Evolutionary conservation across 495 filamentous ascomycete species (phyloP).

Genomic region (Neurospora intermedia): DNA sequence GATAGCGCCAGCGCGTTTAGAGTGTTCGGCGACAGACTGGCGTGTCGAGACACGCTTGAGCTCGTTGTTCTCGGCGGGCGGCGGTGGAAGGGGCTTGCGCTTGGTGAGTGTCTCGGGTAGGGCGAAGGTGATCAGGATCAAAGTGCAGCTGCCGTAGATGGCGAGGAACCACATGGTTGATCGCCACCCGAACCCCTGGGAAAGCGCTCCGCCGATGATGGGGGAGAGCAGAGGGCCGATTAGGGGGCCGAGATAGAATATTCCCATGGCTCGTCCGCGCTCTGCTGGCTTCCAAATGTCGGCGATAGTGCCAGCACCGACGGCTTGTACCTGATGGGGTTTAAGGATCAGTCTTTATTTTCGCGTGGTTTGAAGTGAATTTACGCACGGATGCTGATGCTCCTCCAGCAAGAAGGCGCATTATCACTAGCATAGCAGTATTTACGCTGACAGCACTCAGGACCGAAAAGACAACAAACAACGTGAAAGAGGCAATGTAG

Average conservation of each 20-base stretch:
- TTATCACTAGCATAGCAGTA: conserved; percentile 76
- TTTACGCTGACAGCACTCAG: conserved; percentile 62
- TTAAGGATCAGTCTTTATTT: not conserved
- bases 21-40: conserved; percentile 47
- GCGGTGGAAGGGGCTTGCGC: conserved; percentile 8
- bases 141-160: conserved; percentile 58
- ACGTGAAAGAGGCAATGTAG: conserved; percentile 69
- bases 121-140: conserved; percentile 52
- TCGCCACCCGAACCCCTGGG: conserved; percentile 65
- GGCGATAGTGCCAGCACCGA: conserved; percentile 86
- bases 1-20: conserved; percentile 39
- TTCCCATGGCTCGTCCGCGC: conserved; percentile 79
- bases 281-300: conserved; percentile 82
- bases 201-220: conserved; percentile 74
- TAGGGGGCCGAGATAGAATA: conserved; percentile 88
- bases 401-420: conserved; percentile 73
- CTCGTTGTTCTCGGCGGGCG: not conserved
- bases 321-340: conserved; percentile 55
- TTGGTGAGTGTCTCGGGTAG: conserved; percentile 58
- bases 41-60: conserved; percentile 52
- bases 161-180: conserved; percentile 81
- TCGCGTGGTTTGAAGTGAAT: not conserved
- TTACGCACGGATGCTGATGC: conserved; percentile 52
- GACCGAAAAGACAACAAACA: conserved; percentile 71
- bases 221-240: conserved; percentile 74